Evolutionary conservation across 345 rosid species (phyloP).

Genomic region (Lumnitzera littorea): DNA sequence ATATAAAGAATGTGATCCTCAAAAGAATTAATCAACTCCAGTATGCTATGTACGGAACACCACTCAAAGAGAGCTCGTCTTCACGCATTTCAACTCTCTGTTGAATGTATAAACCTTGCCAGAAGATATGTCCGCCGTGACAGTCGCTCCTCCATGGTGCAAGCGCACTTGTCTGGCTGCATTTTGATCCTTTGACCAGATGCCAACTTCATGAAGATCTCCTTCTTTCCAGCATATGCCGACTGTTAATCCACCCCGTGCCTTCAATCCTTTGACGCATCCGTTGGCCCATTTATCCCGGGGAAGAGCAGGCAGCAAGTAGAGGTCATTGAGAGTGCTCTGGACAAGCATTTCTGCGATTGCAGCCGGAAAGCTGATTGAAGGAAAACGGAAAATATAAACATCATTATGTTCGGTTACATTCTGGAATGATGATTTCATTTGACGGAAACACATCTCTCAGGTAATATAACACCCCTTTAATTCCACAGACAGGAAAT

Average conservation of each 20-base stretch:
- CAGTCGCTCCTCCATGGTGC: slow-evolving; percentile 47
- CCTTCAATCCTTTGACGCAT: slow-evolving; percentile 68
- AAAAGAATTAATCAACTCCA: too few species aligned
- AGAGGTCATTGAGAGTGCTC: slow-evolving; percentile 66
- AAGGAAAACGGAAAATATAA: not conserved
- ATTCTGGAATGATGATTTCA: too few species aligned
- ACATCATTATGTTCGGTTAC: too few species aligned
- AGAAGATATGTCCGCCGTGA: slow-evolving; percentile 28
- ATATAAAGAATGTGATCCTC: too few species aligned
- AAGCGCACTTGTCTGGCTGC: slow-evolving; percentile 23
- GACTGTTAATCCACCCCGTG: slow-evolving; percentile 66
- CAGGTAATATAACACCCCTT: too few species aligned
- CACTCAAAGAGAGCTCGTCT: slow-evolving; percentile 18
- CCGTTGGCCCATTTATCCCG: slow-evolving; percentile 78
- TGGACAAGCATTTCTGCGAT: slow-evolving; percentile 89
- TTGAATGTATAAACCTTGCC: slow-evolving; percentile 57
- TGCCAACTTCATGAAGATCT: slow-evolving; percentile 58
- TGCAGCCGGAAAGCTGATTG: slow-evolving; percentile 62
- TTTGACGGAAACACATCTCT: too few species aligned
- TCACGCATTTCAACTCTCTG: slow-evolving; percentile 38
- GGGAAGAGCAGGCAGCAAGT: slow-evolving; percentile 85
- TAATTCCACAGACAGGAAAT: too few species aligned
- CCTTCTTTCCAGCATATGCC: slow-evolving; percentile 76
- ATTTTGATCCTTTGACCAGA: slow-evolving; percentile 37
- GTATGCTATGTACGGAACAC: too few species aligned